Evolutionary conservation across 257 asterid genomes (phyloP).

Genomic region (Plectranthus barbatus): DNA sequence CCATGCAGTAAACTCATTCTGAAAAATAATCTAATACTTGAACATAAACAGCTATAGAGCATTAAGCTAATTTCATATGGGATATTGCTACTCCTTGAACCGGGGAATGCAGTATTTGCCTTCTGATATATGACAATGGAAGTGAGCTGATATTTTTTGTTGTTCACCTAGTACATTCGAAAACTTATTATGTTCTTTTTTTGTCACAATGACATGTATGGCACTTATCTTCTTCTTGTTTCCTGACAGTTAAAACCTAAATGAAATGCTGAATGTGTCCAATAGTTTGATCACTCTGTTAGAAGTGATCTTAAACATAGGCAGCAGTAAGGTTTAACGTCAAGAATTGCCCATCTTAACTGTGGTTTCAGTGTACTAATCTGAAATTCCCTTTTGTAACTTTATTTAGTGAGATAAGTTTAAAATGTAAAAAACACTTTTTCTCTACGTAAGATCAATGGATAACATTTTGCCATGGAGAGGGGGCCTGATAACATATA

Average conservation of each 20-base stretch:
- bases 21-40: background rate
- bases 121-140: background rate
- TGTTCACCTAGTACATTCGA: background rate
- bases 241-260: background rate
- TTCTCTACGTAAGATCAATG: background rate
- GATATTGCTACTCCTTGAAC: background rate
- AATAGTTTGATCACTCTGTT: background rate
- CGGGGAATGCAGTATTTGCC: background rate
- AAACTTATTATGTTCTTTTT: background rate
- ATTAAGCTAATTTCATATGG: background rate
- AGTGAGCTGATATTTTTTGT: background rate
- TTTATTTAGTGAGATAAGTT: background rate
- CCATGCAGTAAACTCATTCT: conserved; percentile 1
- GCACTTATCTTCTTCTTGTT: background rate
- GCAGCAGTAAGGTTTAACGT: background rate
- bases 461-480: background rate
- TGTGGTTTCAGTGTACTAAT: background rate
- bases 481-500: background rate
- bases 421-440: background rate
- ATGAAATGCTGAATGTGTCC: background rate
- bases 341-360: background rate
- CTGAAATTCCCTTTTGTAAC: background rate
- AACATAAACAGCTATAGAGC: background rate
- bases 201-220: background rate
- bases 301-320: background rate